A percentile compares a stretch with the other conserved stretches of the same genome.
Conservation (phyloP, 2,329 filamentous ascomycete species). For the Ophiocordyceps camponoti-saundersi region DNA sequence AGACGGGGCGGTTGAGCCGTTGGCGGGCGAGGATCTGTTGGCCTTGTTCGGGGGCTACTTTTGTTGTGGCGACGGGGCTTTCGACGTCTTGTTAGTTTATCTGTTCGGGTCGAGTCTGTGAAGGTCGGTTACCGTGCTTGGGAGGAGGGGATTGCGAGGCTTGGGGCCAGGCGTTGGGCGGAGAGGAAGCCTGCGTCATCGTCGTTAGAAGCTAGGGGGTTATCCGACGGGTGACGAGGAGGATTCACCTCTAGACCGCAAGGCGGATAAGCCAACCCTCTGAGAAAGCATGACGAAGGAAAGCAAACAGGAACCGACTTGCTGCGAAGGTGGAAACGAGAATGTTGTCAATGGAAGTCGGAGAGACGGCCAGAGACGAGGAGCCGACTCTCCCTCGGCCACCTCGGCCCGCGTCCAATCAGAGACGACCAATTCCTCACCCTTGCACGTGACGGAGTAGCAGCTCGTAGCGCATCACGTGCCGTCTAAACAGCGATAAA, state of each 20-base stretch:
- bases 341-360: neutral
- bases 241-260: slow-evolving; percentile 36
- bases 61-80: slow-evolving; percentile 38
- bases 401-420: slow-evolving; percentile 30
- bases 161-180: slow-evolving; percentile 19
- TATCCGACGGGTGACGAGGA: neutral
- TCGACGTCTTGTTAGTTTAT: too few relatives aligned
- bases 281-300: slow-evolving; percentile 33
- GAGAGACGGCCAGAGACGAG: neutral
- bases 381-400: slow-evolving; percentile 7
- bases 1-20: slow-evolving; percentile 64
- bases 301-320: neutral
- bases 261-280: slow-evolving; percentile 38
- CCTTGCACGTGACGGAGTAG: slow-evolving; percentile 1
- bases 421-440: slow-evolving; percentile 18
- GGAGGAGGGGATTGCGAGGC: slow-evolving; percentile 22
- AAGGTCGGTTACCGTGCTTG: slow-evolving; percentile 32
- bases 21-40: slow-evolving; percentile 60
- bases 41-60: slow-evolving; percentile 35
- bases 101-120: too few relatives aligned
- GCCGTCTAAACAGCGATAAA: neutral
- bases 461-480: too few relatives aligned
- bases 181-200: neutral
- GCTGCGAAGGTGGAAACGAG: neutral
- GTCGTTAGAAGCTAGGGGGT: neutral